A percentile compares a stretch with the other conserved stretches of the same genome.
Conservation (phyloP, 2,329 filamentous ascomycete genomes). For the Xylaria sp. region DNA sequence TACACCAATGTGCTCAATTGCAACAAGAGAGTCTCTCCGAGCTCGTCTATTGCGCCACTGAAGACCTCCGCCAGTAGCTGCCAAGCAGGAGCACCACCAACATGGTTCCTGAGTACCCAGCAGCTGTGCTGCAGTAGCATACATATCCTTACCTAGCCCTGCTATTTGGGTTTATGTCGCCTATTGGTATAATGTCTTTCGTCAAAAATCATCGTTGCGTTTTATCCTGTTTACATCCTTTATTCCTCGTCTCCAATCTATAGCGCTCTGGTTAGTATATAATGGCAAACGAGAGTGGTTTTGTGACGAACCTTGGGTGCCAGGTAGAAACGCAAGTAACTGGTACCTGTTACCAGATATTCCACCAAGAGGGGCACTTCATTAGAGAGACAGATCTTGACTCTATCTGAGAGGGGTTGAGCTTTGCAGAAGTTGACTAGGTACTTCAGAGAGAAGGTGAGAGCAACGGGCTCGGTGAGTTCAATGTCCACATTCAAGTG, state of each 20-base stretch:
- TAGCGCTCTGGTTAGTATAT: slow-evolving; percentile 50
- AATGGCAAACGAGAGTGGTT: neutral
- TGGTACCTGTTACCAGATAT: slow-evolving; percentile 83
- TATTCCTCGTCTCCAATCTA: slow-evolving; percentile 78
- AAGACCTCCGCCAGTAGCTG: slow-evolving; percentile 2
- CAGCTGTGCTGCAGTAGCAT: slow-evolving; percentile 30
- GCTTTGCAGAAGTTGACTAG: slow-evolving; percentile 99
- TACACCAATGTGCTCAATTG: slow-evolving; percentile 9
- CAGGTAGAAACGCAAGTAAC: slow-evolving; percentile 95
- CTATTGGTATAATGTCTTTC: slow-evolving; percentile 42
- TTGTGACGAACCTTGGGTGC: slow-evolving; percentile 86
- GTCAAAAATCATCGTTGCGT: slow-evolving; percentile 39
- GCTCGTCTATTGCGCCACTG: slow-evolving; percentile 2
- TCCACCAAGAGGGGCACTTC: slow-evolving; percentile 97
- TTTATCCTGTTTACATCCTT: slow-evolving; percentile 26
- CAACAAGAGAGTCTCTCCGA: slow-evolving; percentile 7
- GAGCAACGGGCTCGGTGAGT: slow-evolving; percentile 88
- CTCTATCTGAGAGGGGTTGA: slow-evolving; percentile 79
- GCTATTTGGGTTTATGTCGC: slow-evolving; percentile 34
- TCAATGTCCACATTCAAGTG: slow-evolving; percentile 87
- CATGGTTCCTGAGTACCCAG: slow-evolving; percentile 2
- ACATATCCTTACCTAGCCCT: slow-evolving; percentile 31
- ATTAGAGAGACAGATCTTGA: slow-evolving; percentile 94
- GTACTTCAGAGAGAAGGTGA: slow-evolving; percentile 99
- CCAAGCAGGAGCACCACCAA: neutral